These are phyloP conservation scores for Leccinum huronense DNA, from an alignment of 1,284 basidiomycete species.

Conservation along the genomic window DNA sequence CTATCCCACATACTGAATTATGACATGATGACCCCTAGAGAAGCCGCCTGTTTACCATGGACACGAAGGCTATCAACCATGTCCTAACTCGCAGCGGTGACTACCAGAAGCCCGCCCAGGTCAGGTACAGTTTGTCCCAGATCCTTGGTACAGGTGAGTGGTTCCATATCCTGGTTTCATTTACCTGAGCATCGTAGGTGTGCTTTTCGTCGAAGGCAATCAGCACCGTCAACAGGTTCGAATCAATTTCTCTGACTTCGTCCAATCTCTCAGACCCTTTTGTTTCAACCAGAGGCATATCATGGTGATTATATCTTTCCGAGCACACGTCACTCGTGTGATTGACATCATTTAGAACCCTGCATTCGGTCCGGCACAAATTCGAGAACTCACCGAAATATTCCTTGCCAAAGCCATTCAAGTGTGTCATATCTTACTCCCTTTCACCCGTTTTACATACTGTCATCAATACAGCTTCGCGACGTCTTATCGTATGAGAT, in stretches of 20 bases:
- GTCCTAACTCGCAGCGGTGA: slow-evolving; percentile 36
- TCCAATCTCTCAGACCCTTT: background rate
- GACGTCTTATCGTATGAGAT: slow-evolving; percentile 43
- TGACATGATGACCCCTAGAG: background rate
- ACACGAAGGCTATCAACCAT: slow-evolving; percentile 29
- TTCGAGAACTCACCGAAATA: slow-evolving; percentile 52
- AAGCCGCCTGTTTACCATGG: slow-evolving; percentile 5
- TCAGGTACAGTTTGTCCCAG: slow-evolving; percentile 22
- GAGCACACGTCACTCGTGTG: background rate
- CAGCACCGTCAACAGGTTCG: slow-evolving; percentile 32
- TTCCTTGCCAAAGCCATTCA: slow-evolving; percentile 53
- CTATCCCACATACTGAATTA: background rate
- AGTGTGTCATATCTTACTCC: slow-evolving; percentile 31
- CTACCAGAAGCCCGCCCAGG: slow-evolving; percentile 36
- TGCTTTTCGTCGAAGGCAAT: slow-evolving; percentile 18
- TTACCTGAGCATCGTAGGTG: background rate
- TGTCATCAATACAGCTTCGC: slow-evolving; percentile 39
- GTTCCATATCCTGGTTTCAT: background rate
- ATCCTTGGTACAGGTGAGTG: slow-evolving; percentile 35
- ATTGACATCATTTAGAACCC: slow-evolving; percentile 39
- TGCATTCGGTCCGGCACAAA: slow-evolving; percentile 53
- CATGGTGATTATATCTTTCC: slow-evolving; percentile 16
- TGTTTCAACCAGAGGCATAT: slow-evolving; percentile 19
- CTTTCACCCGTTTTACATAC: background rate
- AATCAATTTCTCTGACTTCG: background rate